Percentiles rank a stretch among this genome's conserved stretches.
Evolutionary conservation across 2,329 filamentous ascomycete species (phyloP).

Genomic region (Fusarium lyarnte): DNA sequence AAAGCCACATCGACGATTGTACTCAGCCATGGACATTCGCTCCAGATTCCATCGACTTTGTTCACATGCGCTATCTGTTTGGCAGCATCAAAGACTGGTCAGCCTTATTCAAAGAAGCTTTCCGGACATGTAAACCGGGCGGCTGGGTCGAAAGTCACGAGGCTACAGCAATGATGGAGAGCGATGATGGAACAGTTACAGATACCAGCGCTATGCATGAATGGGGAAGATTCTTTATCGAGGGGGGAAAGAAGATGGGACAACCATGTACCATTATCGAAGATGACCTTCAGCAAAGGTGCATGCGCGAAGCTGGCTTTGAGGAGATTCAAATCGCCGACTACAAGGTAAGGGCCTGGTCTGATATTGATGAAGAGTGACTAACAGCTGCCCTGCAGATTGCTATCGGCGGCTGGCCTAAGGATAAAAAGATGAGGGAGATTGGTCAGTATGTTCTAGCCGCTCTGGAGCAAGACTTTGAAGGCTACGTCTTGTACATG

Average conservation of each 20-base stretch:
- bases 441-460: neutral
- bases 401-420: neutral
- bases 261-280: neutral
- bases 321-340: neutral
- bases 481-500: slow-evolving; percentile 2
- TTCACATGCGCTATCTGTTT: slow-evolving; percentile 66
- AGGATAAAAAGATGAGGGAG: neutral
- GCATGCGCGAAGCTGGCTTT: slow-evolving; percentile 1
- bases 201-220: slow-evolving; percentile 36
- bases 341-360: neutral
- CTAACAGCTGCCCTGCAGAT: neutral
- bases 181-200: slow-evolving; percentile 44
- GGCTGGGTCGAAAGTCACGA: slow-evolving; percentile 52
- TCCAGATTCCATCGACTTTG: slow-evolving; percentile 60
- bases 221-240: slow-evolving; percentile 41
- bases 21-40: slow-evolving; percentile 43
- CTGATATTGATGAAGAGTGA: too few species aligned
- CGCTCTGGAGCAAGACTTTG: neutral
- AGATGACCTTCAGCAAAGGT: slow-evolving; percentile 1
- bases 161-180: slow-evolving; percentile 32
- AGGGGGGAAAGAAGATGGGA: slow-evolving; percentile 36
- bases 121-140: slow-evolving; percentile 63
- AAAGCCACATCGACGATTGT: slow-evolving; percentile 42
- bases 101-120: slow-evolving; percentile 60
- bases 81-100: slow-evolving; percentile 67